Base-by-base conservation (phyloP, 805 yeast species). In the Candida ulmi region DNA sequence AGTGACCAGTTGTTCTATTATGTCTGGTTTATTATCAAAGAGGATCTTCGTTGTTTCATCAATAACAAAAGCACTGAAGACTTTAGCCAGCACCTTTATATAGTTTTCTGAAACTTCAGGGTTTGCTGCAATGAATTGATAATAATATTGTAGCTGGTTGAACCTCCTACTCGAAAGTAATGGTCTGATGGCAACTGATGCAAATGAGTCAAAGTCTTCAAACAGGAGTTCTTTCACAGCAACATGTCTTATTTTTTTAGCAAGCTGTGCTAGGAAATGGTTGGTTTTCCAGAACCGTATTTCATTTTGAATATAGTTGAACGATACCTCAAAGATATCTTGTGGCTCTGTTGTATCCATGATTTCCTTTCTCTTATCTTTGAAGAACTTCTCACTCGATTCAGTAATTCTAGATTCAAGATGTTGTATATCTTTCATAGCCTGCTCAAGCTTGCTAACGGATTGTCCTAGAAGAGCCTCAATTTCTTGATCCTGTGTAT, bases 21-120 rank as follows among this genome's bases (percentile, higher is more conserved):
- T 25, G 21, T 47, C 47, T 5, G 41, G 38, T 1, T 31, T 4
- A 19, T 42, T 39, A 2, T 32, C 15, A 8, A 36, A 27, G n/a
- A 47, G 34, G 8, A 50, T 13, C 4, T 24, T 17, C 1, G 29
- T 28, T 4, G 50, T 37, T 18, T 49, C 49, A 4, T 35, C 34
- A 4, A 23, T 12, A 18, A 52, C 34, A 19, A 41, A 54, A 1
- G 24, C 18, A n/a, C 34, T 27, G 57, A 57, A 54, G 6, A 31
- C 31, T 1, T 31, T 16, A 0, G 36, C 27, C 26, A 52, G 36
- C 0, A 11, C 18, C 11, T 26, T 36, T 30, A 28, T 29, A 26
- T 26, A 8, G 28, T 11, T 26, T 13, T 9, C n/a, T 26, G 28
- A 12, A 26, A 5, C n/a, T n/a, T n/a, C n/a, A n/a, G n/a, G n/a